phyloP scores from a whole-genome alignment of 2,329 filamentous ascomycete species.

The Fusarium sacchari region DNA sequence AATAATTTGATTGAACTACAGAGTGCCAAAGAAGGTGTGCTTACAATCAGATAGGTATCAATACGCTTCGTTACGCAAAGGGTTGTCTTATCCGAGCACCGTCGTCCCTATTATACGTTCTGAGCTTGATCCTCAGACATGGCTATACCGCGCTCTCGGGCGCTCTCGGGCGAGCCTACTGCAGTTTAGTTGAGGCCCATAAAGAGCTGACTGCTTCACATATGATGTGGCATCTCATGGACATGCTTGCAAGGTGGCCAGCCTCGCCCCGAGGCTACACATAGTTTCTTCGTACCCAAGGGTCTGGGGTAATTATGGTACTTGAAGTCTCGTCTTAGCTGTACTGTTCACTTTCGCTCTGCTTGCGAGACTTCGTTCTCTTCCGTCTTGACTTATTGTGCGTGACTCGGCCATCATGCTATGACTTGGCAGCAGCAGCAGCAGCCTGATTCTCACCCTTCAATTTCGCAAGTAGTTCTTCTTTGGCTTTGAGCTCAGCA shows the following conservation, averaged over 20 bases:
- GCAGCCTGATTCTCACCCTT: constrained; percentile 68
- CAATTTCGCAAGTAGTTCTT: constrained; percentile 67
- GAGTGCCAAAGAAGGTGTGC: not conserved
- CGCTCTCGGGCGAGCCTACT: not conserved
- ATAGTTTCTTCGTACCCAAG: not conserved
- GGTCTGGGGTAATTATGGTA: not conserved
- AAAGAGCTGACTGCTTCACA: not conserved
- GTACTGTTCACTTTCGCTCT: not conserved
- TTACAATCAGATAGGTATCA: not conserved
- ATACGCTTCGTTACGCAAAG: not conserved
- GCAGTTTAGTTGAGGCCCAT: not conserved
- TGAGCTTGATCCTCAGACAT: not conserved
- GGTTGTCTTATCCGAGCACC: not conserved
- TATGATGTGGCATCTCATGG: not conserved
- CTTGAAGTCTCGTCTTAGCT: not conserved
- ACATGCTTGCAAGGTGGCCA: not conserved
- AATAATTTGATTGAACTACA: not conserved
- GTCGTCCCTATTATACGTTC: not conserved
- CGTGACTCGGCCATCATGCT: constrained; percentile 27
- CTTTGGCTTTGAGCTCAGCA: constrained; percentile 71
- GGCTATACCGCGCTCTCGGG: not conserved
- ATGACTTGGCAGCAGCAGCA: constrained; percentile 46
- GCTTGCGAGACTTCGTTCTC: constrained; percentile 2
- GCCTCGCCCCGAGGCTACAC: not conserved
- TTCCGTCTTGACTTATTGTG: not conserved